Percentiles rank a stretch among this genome's conserved stretches.
These are phyloP conservation scores for Blastomyces gilchristii DNA, from an alignment of 2,329 filamentous ascomycete genomes.

Conservation along the genomic window DNA sequence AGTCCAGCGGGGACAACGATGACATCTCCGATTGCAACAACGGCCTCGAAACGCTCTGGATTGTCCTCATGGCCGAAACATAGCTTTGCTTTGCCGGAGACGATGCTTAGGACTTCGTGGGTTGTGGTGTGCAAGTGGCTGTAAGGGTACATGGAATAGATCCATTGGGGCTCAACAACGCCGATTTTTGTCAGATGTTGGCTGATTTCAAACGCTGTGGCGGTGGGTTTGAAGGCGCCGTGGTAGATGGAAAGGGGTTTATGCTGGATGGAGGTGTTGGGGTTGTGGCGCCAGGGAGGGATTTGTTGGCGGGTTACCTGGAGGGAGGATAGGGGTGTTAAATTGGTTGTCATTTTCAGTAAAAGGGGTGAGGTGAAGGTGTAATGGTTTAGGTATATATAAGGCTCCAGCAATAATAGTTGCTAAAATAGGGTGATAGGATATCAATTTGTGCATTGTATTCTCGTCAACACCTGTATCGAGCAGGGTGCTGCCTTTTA, in stretches of 20 bases:
- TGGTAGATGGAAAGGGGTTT: conserved; percentile 59
- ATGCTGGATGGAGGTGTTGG: conserved; percentile 55
- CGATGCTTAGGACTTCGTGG: conserved; percentile 56
- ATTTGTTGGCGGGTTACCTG: conserved; percentile 51
- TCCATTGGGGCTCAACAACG: conserved; percentile 54
- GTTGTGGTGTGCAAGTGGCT: conserved; percentile 59
- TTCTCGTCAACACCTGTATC: not conserved
- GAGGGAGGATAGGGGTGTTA: conserved; percentile 41
- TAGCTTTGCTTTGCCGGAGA: conserved; percentile 47
- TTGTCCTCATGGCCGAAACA: conserved; percentile 59
- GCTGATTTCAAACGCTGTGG: conserved; percentile 44
- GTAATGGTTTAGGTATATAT: not conserved
- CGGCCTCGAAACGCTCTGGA: conserved; percentile 45
- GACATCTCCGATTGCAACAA: conserved; percentile 50
- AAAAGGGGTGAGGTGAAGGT: not conserved
- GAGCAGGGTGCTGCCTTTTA: too few species aligned
- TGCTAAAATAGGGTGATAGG: not conserved
- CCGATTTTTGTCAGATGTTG: conserved; percentile 44
- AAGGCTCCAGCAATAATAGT: not conserved
- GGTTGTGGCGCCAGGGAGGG: conserved; percentile 45
- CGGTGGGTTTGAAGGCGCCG: conserved; percentile 40
- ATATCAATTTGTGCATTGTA: not conserved
- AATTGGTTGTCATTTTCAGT: not conserved
- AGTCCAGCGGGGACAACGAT: conserved; percentile 58
- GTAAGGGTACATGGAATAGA: conserved; percentile 57